Evolutionary conservation across 2,329 filamentous ascomycete genomes (phyloP), one percentile per base, ranked within the genome.

Genomic region (Amauroascus verrucosus): DNA sequence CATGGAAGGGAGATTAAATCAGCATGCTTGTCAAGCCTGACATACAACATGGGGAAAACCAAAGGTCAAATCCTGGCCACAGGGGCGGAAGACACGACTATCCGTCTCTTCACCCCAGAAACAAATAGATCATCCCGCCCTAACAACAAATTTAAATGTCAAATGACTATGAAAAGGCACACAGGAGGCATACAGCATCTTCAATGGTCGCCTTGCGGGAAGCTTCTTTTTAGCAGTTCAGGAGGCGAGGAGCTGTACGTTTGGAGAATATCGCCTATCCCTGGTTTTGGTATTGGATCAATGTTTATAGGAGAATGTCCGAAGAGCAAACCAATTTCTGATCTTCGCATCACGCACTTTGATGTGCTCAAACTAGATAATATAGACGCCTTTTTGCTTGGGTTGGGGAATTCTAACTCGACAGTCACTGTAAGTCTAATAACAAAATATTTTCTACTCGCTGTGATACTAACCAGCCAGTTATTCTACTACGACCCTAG

Each of bases 221-320:
- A 74, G 1, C 85, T 84, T 60, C 78, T 98, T 1, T 86, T 97
- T 65, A 95, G 87, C 59, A 90, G 88, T 62, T 88, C 81, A 5
- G 93, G 90, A 0, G 84, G 82, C 56, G 91, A 96, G 66, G 91
- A 98, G 67, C 85, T 97, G 58, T 91, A 84, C 61, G 78, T 90
- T 9, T 98, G 93, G 91, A 77, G 80, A 38, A 67, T 91, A 32
- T 74, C 73, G 45, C 63, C 64, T 9, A 65, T 86, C 6, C 74
- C 81, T 24, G 72, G 75, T 1, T 69, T 79, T 53, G 73, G 71
- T 2, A 61, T 81, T 8, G 77, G 80, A 0, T 70, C 78, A 1
- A 68, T 78, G 0, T 75, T 78, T 57, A 73, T 79, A 57, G 74
- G 73, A 1, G 63, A 67, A 11, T 76, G 77, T 61, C 73, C 73